Evolutionary conservation across 768 basidiomycete genomes (phyloP), one percentile per base, ranked within the genome.

Genomic region (Suillus bovinus): DNA sequence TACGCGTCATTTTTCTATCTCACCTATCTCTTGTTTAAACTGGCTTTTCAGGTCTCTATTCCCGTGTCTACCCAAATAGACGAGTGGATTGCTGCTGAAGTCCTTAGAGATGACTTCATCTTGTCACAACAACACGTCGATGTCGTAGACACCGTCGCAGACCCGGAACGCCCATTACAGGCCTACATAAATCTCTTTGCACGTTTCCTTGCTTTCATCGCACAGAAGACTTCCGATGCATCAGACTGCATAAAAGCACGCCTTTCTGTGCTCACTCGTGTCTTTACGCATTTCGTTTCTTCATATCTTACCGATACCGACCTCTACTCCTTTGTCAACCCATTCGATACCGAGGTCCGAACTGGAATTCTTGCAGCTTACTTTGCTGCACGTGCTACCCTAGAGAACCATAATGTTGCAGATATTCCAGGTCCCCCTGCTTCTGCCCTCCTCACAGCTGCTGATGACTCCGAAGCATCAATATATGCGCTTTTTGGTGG

Each of bases 401-500:
- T 91, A 64, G 88, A 89, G 76, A 79, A 80, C 44, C 80, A 82
- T 64, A 78, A 82, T 38, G 77, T 83, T 58, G 70, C 79, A 31
- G 80, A 77, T 64, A 83, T 92, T 61, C 89, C 91, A 39, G 75
- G 77, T 34, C 77, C 84, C 36, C 84, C 88, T 13, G 63, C 83
- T 53, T 88, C 91, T 31, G 88, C 91, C 13, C 85, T 96, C 27
- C 76, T 96, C 61, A 74, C 79, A 13, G 87, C 89, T 42, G 85
- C 86, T 38, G 70, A 77, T 52, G 73, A 81, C n/a, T 84, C 85
- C 52, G 83, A 88, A 49, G 89, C 86, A 59, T 90, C 84, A 53
- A 79, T 98, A 69, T 98, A 91, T 77, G 96, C 94, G 58, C 80
- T 99, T 44, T 99, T 99, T 72, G 96, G 96, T 58, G 97, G 97